Evolutionary conservation across 225 moss, liverwort and hornwort species (phyloP), one percentile per base, ranked within the genome.

Genomic region (Lunularia cruciata): DNA sequence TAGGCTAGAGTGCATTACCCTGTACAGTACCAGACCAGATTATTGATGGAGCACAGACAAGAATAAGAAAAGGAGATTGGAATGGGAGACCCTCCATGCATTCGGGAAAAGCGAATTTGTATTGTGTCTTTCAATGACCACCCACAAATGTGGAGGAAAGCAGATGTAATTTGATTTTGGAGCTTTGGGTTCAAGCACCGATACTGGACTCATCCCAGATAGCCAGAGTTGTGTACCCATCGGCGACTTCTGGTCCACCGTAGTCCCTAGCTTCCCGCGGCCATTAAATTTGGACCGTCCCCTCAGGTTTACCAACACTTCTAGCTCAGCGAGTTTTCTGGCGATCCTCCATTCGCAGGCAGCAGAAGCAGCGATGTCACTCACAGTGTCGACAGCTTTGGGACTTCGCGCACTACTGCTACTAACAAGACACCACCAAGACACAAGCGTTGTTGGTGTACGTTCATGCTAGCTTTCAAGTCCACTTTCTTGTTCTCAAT

Each of bases 221-320:
- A n/a, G n/a, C n/a, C n/a, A n/a, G n/a, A n/a, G n/a, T n/a, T n/a
- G n/a, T 18, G 20, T 35, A 35, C 35, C 36, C 25, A 57, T 57
- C 56, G 61, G 39, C 13, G 23, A 61, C 37, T 38, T 39, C 60
- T 39, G 61, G 61, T 22, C 61, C 35, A 61, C 61, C 61, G 61
- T 26, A 39, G 40, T 26, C 39, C 61, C 20, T 40, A 61, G n/a
- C n/a, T n/a, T n/a, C 61, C 42, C 39, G 2, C 4, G 23, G 61
- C 61, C 42, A 25, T 61, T 61, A 61, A 61, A 61, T 61, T 61
- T 61, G 23, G 39, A 40, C 61, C 61, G 61, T 38, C 61, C 61
- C 61, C 12, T 61, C 19, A 6, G 19, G 42, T 37, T 37, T 40
- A 61, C 37, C 15, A 1, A 12, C 38, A 11, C 56, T 16, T 2